Evolutionary conservation across 441 rosid species (phyloP), one percentile per base, ranked within the genome.

Genomic region (Pelargonium australe): DNA sequence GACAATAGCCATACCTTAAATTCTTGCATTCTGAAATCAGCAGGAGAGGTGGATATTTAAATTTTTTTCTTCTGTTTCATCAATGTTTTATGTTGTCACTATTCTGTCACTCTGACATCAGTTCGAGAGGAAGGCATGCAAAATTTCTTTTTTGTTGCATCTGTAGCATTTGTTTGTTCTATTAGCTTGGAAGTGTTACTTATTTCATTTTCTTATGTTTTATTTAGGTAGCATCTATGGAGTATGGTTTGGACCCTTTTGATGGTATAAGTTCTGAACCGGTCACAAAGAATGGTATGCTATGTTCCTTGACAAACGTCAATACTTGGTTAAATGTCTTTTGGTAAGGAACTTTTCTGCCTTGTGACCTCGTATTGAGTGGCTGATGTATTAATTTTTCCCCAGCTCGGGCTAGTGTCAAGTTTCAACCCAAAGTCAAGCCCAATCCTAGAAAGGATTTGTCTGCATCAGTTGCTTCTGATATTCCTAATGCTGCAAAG

Each of bases 171-270:
- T n/a, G n/a, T n/a, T n/a, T n/a, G n/a, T n/a, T n/a, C n/a, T n/a
- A n/a, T n/a, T n/a, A n/a, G n/a, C n/a, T n/a, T n/a, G n/a, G n/a
- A n/a, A n/a, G n/a, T n/a, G n/a, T n/a, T n/a, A n/a, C n/a, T n/a
- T n/a, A n/a, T n/a, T n/a, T n/a, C n/a, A n/a, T n/a, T n/a, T n/a
- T n/a, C n/a, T n/a, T n/a, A n/a, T n/a, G n/a, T n/a, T n/a, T n/a
- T n/a, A n/a, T n/a, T n/a, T n/a, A n/a, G n/a, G n/a, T n/a, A n/a
- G n/a, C n/a, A n/a, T n/a, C n/a, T n/a, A n/a, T n/a, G n/a, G 49
- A 63, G 63, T 19, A 66, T 41, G 74, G 66, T 34, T 70, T 77
- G 69, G 80, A 77, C 23, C 77, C 74, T 9, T 53, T 70, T 66
- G 64, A 16, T 70, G 76, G 63, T 57, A 43, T 40, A 13, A 1